Conservation (phyloP, 2,329 filamentous ascomycete genomes). For the Trichoderma lentiforme region DNA sequence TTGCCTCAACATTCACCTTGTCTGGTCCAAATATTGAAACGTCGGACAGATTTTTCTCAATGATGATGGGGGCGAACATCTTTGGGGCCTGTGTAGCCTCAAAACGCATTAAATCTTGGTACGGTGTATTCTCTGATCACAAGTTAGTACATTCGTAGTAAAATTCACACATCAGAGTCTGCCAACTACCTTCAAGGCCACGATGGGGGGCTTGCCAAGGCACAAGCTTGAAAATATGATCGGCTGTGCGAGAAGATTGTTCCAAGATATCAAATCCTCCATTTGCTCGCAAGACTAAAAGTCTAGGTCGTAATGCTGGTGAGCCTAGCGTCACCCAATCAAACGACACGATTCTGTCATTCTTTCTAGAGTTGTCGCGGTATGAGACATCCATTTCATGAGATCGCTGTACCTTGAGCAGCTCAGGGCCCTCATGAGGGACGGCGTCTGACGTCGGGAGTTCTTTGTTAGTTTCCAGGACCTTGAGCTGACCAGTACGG, state of each 20-base stretch:
- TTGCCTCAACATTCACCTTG: constrained; percentile 40
- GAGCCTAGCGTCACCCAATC: constrained; percentile 63
- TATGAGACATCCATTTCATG: constrained; percentile 61
- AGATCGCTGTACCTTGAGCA: constrained; percentile 57
- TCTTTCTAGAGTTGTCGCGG: constrained; percentile 48
- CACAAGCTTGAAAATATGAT: constrained; percentile 58
- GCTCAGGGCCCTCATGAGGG: constrained; percentile 51
- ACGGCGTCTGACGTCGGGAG: constrained; percentile 37
- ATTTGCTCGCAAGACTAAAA: constrained; percentile 58
- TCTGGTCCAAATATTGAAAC: constrained; percentile 56
- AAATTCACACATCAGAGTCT: not conserved
- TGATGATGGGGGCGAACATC: constrained; percentile 53
- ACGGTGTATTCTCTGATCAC: constrained; percentile 45
- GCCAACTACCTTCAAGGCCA: constrained; percentile 50
- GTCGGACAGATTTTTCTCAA: constrained; percentile 51
- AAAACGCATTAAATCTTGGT: constrained; percentile 57
- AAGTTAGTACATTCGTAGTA: not conserved
- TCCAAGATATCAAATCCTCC: constrained; percentile 61
- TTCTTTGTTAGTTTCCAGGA: constrained; percentile 58
- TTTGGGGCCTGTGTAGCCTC: constrained; percentile 51
- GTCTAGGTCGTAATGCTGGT: constrained; percentile 53
- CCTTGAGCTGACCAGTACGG: constrained; percentile 60
- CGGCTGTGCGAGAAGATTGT: constrained; percentile 55
- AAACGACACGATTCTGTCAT: constrained; percentile 63
- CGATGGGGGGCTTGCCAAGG: constrained; percentile 60